A percentile compares a stretch with the other conserved stretches of the same genome.
These are phyloP conservation scores for Przewalskia tangutica DNA, from an alignment of 257 asterid species.

Conservation along the genomic window DNA sequence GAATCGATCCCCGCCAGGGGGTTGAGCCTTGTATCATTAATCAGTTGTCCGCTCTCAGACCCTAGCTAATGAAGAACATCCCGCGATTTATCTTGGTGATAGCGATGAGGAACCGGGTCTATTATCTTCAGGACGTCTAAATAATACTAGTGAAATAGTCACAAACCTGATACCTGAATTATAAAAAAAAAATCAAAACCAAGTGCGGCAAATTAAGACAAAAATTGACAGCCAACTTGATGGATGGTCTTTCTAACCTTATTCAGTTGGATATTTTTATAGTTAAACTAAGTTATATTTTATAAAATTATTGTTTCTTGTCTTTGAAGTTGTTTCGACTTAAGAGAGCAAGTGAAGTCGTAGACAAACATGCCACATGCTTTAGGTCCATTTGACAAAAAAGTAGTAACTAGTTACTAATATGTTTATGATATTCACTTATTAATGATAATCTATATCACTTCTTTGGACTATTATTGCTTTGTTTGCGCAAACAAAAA, in stretches of 20 bases:
- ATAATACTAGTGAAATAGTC: too few species aligned
- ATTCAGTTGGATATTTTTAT: neutral
- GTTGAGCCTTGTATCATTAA: too few species aligned
- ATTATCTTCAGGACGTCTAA: too few species aligned
- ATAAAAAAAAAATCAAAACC: too few species aligned
- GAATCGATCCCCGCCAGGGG: too few species aligned
- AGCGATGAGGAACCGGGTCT: too few species aligned
- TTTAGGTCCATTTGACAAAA: neutral
- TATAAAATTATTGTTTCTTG: neutral
- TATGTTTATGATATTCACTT: too few species aligned
- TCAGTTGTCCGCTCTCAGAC: too few species aligned
- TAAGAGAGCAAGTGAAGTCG: neutral
- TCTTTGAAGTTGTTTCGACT: neutral
- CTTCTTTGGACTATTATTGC: neutral
- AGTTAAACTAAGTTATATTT: neutral
- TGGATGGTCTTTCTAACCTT: neutral
- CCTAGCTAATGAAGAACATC: too few species aligned
- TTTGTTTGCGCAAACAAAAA: neutral
- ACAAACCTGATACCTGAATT: too few species aligned
- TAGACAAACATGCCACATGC: neutral
- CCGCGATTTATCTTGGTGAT: too few species aligned
- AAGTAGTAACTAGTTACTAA: too few species aligned
- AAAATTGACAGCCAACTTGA: slow-evolving; percentile 3
- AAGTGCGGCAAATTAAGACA: neutral
- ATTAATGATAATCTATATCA: neutral